Evolutionary conservation across 2,329 filamentous ascomycete species (phyloP), one percentile per base, ranked within the genome.

Genomic region (Amphichorda felina): DNA sequence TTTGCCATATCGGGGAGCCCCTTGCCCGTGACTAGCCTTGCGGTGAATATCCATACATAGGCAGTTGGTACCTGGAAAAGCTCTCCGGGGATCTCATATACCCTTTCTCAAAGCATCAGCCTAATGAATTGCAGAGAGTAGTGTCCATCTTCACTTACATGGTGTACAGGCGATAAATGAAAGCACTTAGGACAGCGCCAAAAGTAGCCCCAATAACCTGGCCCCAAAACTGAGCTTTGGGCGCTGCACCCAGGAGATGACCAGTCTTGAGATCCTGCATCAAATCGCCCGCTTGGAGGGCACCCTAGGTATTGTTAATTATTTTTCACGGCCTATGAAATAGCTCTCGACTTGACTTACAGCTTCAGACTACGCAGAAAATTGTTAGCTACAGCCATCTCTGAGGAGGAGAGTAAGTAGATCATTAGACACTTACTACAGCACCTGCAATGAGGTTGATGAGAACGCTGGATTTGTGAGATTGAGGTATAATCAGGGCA

Each of bases 261-360:
- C 91, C 91, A 0, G 91, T 95, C 57, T 98, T 98, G 21, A 98
- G 71, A 53, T 98, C 91, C 54, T 98, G 91, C 72, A 98, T 84
- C 37, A 98, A 75, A 56, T 98, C 91, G 8, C 91, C 91, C 3
- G 91, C 89, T 63, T 98, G 91, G 4, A 96, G 66, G 4, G 91
- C 91, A 5, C 91, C 68, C 59, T 66, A 27, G 21, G 4, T 14
- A n/a, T 4, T 16, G 26, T 31, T 5, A 11, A 17, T n/a, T 24
- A 10, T 24, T 6, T 6, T 24, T 6, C 21, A 24, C 6, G 6
- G 6, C 21, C 6, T 16, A 17, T 31, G 18, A 8, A 17, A 5
- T 16, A 5, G 10, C 11, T 10, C 3, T 10, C 4, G 29, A 31
- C 13, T 31, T 13, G 14, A 40, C 56, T 45, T 50, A 59, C 57